Percentiles rank a stretch among this genome's conserved stretches.
Evolutionary conservation across 495 filamentous ascomycete species (phyloP).

Genomic region (Amniculicola lignicola): DNA sequence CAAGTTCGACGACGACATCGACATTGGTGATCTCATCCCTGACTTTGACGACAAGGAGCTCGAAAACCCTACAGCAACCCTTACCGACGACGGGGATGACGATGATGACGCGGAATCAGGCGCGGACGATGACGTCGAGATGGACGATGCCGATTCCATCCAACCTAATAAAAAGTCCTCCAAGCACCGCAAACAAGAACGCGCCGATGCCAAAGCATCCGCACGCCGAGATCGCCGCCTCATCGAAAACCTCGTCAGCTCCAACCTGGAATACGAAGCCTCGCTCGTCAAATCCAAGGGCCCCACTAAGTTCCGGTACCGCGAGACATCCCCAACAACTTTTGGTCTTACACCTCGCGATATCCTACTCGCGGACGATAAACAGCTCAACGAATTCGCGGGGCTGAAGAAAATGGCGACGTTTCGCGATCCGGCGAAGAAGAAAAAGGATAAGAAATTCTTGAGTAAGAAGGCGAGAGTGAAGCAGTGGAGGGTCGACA

Average conservation of each 20-base stretch:
- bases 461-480: constrained; percentile 88
- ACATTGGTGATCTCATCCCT: constrained; percentile 86
- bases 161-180: constrained; percentile 33
- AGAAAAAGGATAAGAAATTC: constrained; percentile 78
- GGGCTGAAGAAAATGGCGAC: constrained; percentile 91
- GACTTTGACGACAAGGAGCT: constrained; percentile 65
- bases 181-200: constrained; percentile 49
- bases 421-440: constrained; percentile 84
- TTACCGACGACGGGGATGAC: constrained; percentile 50
- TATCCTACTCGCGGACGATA: constrained; percentile 86
- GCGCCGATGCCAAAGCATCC: constrained; percentile 62
- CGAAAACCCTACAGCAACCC: constrained; percentile 50
- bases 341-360: constrained; percentile 87
- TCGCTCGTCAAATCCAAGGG: constrained; percentile 48
- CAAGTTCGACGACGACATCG: constrained; percentile 94
- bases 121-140: constrained; percentile 5
- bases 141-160: constrained; percentile 16
- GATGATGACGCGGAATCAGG: constrained; percentile 11
- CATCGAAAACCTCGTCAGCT: constrained; percentile 83
- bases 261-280: constrained; percentile 57
- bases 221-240: constrained; percentile 74
- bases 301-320: constrained; percentile 73
- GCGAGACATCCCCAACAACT: constrained; percentile 83
- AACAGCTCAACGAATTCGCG: constrained; percentile 82
- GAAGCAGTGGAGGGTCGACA: constrained; percentile 86